phyloP scores from a whole-genome alignment of 2,329 filamentous ascomycete genomes.

The Aphanoascus verrucosus region DNA sequence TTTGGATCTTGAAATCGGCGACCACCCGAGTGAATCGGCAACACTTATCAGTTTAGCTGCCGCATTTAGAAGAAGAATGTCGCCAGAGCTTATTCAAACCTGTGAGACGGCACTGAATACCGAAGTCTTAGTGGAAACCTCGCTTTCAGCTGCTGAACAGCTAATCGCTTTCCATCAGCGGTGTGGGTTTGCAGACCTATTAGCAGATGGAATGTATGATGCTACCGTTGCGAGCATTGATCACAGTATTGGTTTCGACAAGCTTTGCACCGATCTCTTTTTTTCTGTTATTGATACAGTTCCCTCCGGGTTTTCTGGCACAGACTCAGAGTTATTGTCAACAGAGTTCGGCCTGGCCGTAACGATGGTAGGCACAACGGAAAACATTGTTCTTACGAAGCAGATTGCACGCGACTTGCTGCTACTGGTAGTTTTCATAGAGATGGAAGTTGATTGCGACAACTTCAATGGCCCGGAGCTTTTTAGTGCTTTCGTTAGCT shows the following conservation, averaged over 20 bases:
- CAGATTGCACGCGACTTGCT: constrained; percentile 71
- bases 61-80: constrained; percentile 59
- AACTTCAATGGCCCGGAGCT: constrained; percentile 51
- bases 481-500: constrained; percentile 56
- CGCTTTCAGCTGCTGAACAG: constrained; percentile 58
- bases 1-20: constrained; percentile 39
- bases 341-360: constrained; percentile 68
- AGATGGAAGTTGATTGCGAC: constrained; percentile 65
- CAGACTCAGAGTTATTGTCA: constrained; percentile 36
- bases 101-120: constrained; percentile 57
- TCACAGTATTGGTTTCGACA: constrained; percentile 46
- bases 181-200: constrained; percentile 64
- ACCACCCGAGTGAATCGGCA: constrained; percentile 45
- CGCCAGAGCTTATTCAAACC: constrained; percentile 56
- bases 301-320: constrained; percentile 31
- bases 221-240: constrained; percentile 60
- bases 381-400: constrained; percentile 62
- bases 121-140: constrained; percentile 64
- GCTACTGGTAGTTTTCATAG: constrained; percentile 73
- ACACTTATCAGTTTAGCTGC: constrained; percentile 59
- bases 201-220: constrained; percentile 70
- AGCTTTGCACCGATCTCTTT: constrained; percentile 42
- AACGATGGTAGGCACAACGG: constrained; percentile 65
- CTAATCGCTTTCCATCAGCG: constrained; percentile 70
- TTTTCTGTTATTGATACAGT: constrained; percentile 42